Evolutionary conservation across 306 rosid genomes (phyloP), one percentile per base, ranked within the genome.

Genomic region (Prunus salicina): DNA sequence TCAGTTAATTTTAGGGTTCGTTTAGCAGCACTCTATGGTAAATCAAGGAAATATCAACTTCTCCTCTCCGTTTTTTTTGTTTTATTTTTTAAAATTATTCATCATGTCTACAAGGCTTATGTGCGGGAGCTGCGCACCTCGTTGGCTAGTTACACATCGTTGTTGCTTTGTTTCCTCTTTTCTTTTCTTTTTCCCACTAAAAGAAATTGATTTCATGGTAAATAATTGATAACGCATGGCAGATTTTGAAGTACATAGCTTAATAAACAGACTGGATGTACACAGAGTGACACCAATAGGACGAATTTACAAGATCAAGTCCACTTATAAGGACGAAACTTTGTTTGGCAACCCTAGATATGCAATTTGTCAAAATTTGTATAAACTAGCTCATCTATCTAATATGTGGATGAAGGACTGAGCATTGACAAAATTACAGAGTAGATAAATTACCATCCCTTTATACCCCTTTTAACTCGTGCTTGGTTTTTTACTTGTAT

Each of bases 401-500:
- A 34, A 27, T 71, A 55, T 34, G 45, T 51, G 79, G 78, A 73
- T 58, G 34, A 20, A 45, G 8, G 11, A 9, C 46, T 6, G 28
- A 22, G 12, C 57, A 6, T 16, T 72, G 65, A 43, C 24, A 72
- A 16, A 73, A 46, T 43, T 10, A 5, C 12, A 3, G 13, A 78
- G 55, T 27, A 76, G 66, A 83, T 86, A 85, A 87, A 71, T 88
- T 85, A 84, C 80, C 78, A 72, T 51, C 76, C 75, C 72, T 13
- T 30, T 68, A 19, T 68, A 22, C 55, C 73, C 3, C 38, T 9
- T 9, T 67, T 55, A 14, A 71, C 57, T 57, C 30, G 63, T 50
- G 64, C 41, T 64, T 66, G 64, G 56, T 76, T 51, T 69, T 70
- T 90, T 86, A 92, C 96, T 95, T 95, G 90, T 92, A 95, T 0